Base-by-base conservation (phyloP, 2,329 filamentous ascomycete genomes). In the Colletotrichum ledebouriae region DNA sequence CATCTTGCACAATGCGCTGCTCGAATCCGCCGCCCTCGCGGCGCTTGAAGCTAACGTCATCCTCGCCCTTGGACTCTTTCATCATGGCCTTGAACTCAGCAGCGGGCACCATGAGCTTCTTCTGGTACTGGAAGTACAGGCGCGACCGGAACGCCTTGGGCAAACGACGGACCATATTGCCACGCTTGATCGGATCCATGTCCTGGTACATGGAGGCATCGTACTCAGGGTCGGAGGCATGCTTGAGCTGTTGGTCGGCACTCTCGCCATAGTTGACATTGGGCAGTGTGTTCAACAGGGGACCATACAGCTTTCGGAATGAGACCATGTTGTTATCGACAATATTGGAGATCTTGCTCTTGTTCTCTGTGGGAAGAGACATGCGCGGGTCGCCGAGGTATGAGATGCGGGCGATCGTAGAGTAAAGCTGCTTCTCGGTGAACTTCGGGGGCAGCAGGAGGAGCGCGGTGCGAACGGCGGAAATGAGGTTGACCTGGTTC, bases 301-400 rank as follows among this genome's bases (percentile, higher is more conserved):
- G 95, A 11, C 92, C 90, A 78, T 99, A 99, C 0, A 99, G 87
- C 4, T 93, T 89, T 39, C 96, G 90, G 84, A 99, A 99, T 77
- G 97, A 94, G 42, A 92, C 84, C 76, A 98, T 89, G 79, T 99
- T 97, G 76, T 97, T 90, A 53, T 89, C 89, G 34, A 99, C 96
- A 73, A 99, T 99, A 78, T 98, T 98, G 74, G 88, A 86, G 20
- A 99, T 94, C 80, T 99, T 99, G 76, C 90, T 89, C 37, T 93
- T 94, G 76, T 98, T 93, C 78, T 99, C 96, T 1, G 93, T 93
- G 2, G 93, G 92, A 47, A 98, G 86, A 2, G 90, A 85, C 96
- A 99, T 99, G 71, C 96, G 92, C n/a, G 94, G 94, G 76, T 99
- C 96, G 39, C 96, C 96, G 73, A 97, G 89, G 78, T 99, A 99